These are phyloP conservation scores for Umbilicus rupestris DNA, from an alignment of 164 flowering plant species.

Conservation along the genomic window DNA sequence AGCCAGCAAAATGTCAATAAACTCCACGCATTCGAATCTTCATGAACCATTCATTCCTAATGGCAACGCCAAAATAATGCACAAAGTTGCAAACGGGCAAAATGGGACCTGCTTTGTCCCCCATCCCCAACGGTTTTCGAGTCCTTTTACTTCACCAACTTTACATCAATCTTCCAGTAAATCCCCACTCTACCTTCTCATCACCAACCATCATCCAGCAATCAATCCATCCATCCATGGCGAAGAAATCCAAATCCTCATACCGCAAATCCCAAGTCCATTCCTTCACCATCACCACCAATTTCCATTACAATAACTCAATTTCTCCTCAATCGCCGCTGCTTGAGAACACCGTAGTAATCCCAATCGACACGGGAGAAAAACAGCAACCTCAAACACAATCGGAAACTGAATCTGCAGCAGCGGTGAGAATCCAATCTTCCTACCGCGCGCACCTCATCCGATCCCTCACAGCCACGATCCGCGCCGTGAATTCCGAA, in stretches of 20 bases:
- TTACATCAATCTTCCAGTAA: background rate
- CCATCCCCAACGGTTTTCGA: background rate
- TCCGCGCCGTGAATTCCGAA: constrained; percentile 44
- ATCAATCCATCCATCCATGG: background rate
- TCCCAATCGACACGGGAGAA: constrained; percentile 17
- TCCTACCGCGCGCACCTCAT: constrained; percentile 50
- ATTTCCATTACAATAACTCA: constrained; percentile 23
- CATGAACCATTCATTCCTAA: background rate
- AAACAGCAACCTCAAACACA: constrained; percentile 6
- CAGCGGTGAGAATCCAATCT: constrained; percentile 66
- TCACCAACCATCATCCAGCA: background rate
- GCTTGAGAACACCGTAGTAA: constrained; percentile 15
- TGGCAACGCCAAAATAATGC: too few species aligned
- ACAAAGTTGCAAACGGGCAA: background rate
- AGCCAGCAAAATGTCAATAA: too few species aligned
- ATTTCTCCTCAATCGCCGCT: constrained; percentile 22
- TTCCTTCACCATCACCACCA: constrained; percentile 19
- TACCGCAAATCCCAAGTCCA: constrained; percentile 13
- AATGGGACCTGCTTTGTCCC: background rate
- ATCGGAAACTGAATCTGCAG: constrained; percentile 15
- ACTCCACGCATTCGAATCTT: too few species aligned
- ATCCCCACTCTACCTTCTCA: background rate
- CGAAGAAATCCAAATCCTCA: background rate
- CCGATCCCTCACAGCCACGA: constrained; percentile 35
- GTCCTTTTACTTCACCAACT: background rate